phyloP scores from a whole-genome alignment of 2,329 filamentous ascomycete species.

The Colletotrichum gigasporum region DNA sequence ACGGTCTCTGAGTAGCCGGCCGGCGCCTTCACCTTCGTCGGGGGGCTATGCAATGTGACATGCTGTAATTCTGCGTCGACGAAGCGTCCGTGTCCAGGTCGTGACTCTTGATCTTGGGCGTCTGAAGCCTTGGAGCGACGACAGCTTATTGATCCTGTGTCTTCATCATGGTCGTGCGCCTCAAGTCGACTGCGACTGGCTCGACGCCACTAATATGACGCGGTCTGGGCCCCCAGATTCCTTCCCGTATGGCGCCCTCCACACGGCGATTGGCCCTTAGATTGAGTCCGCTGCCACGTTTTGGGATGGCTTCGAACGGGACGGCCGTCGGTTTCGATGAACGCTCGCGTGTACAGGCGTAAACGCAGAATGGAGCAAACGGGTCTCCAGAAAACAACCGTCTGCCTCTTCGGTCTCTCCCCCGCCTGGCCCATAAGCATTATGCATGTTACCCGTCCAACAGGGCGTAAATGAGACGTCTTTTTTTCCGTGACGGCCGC shows the following conservation, averaged over 20 bases:
- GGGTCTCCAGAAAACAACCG: background rate
- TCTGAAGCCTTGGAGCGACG: background rate
- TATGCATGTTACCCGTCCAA: slow-evolving; percentile 7
- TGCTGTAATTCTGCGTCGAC: slow-evolving; percentile 4
- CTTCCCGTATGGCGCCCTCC: background rate
- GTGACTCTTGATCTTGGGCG: background rate
- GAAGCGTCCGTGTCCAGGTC: background rate
- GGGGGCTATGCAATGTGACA: background rate
- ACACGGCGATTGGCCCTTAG: background rate
- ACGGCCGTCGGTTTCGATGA: background rate
- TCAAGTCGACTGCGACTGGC: background rate
- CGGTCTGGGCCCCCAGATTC: background rate
- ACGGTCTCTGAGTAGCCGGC: background rate
- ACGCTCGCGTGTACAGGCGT: background rate
- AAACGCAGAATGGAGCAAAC: background rate
- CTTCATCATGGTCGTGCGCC: background rate
- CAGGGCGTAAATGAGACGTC: slow-evolving; percentile 7
- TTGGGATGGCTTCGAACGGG: background rate
- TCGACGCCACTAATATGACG: background rate
- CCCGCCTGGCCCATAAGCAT: slow-evolving; percentile 5
- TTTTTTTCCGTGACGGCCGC: slow-evolving; percentile 13
- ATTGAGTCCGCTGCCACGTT: background rate
- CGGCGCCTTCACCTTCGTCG: background rate
- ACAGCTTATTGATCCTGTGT: slow-evolving; percentile 7
- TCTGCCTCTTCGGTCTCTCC: background rate